Percentiles rank a stretch among this genome's conserved stretches.
Conservation (phyloP, 345 rosid species). For the Pelargonium nanum region DNA sequence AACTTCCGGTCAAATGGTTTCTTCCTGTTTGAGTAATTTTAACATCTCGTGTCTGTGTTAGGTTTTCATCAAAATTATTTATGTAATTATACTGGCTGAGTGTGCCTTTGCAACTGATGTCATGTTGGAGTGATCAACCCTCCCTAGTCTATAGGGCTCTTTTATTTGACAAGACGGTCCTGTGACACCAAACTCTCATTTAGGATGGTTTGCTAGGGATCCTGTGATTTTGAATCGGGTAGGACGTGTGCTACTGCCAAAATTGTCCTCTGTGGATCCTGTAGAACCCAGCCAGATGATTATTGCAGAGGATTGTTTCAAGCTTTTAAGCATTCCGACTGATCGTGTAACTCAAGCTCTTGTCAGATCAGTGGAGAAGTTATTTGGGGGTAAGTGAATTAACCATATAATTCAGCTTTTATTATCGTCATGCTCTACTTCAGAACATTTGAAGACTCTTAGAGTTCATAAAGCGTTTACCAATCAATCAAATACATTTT, state of each 20-base stretch:
- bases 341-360: conserved; percentile 38
- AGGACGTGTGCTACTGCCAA: conserved; percentile 51
- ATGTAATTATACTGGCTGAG: too few relatives aligned
- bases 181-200: conserved; percentile 9
- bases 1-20: too few relatives aligned
- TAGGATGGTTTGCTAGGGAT: conserved; percentile 94
- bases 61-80: too few relatives aligned
- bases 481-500: too few relatives aligned
- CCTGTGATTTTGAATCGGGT: conserved; percentile 50
- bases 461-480: too few relatives aligned
- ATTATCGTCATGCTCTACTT: too few relatives aligned
- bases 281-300: conserved; percentile 41
- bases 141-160: neutral
- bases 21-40: too few relatives aligned
- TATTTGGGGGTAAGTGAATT: conserved; percentile 45
- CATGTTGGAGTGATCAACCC: neutral
- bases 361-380: conserved; percentile 41
- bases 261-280: conserved; percentile 21
- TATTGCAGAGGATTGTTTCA: conserved; percentile 65
- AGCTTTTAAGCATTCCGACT: conserved; percentile 48
- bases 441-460: too few relatives aligned
- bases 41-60: too few relatives aligned
- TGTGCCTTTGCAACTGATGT: too few relatives aligned
- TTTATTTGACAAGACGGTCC: neutral
- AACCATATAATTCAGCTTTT: neutral